Conservation (phyloP, 441 rosid species). For the Melastoma candidum region DNA sequence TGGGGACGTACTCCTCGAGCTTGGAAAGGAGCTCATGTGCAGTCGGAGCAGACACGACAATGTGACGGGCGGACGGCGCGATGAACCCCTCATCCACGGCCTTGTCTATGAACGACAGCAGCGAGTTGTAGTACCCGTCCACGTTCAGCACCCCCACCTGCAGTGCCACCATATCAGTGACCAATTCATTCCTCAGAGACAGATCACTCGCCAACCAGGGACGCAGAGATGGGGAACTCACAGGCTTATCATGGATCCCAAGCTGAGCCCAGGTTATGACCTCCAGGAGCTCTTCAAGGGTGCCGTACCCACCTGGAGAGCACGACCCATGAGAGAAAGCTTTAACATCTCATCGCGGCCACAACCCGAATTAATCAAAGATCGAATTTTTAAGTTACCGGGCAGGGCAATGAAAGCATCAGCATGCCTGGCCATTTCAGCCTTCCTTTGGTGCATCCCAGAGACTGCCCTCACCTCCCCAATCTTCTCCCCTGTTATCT, state of each 20-base stretch:
- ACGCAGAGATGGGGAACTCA: conserved; percentile 8
- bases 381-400: not conserved
- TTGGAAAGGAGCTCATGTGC: conserved; percentile 44
- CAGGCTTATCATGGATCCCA: conserved; percentile 62
- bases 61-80: conserved; percentile 69
- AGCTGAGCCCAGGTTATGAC: conserved; percentile 64
- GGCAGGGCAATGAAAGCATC: conserved; percentile 12
- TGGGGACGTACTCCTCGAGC: conserved; percentile 46
- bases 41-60: conserved; percentile 69
- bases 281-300: conserved; percentile 56
- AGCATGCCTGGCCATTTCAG: conserved; percentile 12
- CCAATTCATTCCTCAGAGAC: too few species aligned
- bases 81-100: conserved; percentile 95
- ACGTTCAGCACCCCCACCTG: conserved; percentile 90
- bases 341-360: too few species aligned
- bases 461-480: conserved; percentile 11
- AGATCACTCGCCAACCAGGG: too few species aligned
- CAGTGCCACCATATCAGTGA: conserved; percentile 1
- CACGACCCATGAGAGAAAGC: too few species aligned
- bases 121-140: conserved; percentile 84
- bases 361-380: too few species aligned
- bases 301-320: conserved; percentile 16
- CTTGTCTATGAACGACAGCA: conserved; percentile 76
- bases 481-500: conserved; percentile 10
- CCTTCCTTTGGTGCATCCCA: conserved; percentile 11